Conservation (phyloP, 2,329 filamentous ascomycete genomes). For the Zymoseptoria tritici region DNA sequence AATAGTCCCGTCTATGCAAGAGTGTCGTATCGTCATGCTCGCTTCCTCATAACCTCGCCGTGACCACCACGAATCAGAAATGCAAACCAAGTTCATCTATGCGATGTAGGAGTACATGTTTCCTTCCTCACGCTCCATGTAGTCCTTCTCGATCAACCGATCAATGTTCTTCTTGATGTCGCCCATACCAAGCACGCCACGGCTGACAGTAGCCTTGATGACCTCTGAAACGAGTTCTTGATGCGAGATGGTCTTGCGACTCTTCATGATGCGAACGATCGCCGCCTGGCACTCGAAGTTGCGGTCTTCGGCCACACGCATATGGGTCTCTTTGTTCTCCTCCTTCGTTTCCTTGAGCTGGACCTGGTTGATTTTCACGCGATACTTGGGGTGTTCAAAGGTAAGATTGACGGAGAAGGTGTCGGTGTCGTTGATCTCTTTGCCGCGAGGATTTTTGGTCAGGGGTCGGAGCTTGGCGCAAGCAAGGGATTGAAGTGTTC, state of each 20-base stretch:
- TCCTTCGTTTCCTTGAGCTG: conserved; percentile 93
- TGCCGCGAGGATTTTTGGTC: conserved; percentile 71
- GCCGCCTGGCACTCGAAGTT: conserved; percentile 96
- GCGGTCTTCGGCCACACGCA: conserved; percentile 78
- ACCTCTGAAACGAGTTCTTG: conserved; percentile 85
- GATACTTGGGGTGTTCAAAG: conserved; percentile 75
- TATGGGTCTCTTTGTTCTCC: conserved; percentile 90
- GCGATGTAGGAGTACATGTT: conserved; percentile 46
- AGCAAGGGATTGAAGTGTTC: conserved; percentile 89
- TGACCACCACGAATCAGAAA: not conserved
- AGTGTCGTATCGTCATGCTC: not conserved
- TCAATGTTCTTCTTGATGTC: conserved; percentile 98
- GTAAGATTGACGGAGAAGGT: conserved; percentile 72
- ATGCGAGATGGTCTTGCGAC: conserved; percentile 77
- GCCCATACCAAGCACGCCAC: conserved; percentile 74
- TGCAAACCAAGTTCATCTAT: conserved; percentile 13
- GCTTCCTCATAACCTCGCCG: not conserved
- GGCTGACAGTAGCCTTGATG: conserved; percentile 78
- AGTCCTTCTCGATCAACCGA: conserved; percentile 90
- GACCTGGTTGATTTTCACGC: conserved; percentile 98
- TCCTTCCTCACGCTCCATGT: conserved; percentile 72
- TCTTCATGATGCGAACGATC: conserved; percentile 96
- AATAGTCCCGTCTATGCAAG: not conserved
- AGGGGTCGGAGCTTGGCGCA: conserved; percentile 84
- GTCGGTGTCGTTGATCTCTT: conserved; percentile 68